A percentile compares a stretch with the other conserved stretches of the same genome.
Conservation (phyloP, 1,284 basidiomycete species). For the Cutaneotrichosporon mucoides region DNA sequence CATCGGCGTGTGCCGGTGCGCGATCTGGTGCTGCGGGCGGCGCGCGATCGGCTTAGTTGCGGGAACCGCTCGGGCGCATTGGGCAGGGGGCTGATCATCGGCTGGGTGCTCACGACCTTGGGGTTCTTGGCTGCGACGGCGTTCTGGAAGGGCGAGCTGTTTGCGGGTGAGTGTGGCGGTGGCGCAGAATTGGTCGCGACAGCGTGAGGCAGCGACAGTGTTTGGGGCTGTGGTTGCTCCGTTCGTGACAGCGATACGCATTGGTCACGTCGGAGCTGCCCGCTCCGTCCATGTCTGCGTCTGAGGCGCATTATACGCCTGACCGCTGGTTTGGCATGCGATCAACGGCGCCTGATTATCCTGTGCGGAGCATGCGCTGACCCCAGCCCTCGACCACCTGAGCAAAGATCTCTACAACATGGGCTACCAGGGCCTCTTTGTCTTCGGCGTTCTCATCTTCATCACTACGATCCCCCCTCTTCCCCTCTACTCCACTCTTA, state of each 20-base stretch:
- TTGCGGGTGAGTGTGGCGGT: constrained; percentile 31
- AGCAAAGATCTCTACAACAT: constrained; percentile 37
- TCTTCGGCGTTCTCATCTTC: constrained; percentile 48
- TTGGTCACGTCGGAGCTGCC: too few relatives aligned
- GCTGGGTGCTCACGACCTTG: constrained; percentile 42
- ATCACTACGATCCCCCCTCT: constrained; percentile 51
- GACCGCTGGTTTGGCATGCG: constrained; percentile 41
- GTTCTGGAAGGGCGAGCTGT: constrained; percentile 44
- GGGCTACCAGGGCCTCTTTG: constrained; percentile 41
- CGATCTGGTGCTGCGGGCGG: constrained; percentile 4
- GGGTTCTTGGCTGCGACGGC: constrained; percentile 40
- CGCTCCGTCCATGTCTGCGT: too few relatives aligned
- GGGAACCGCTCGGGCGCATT: constrained; percentile 22
- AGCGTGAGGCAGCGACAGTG: too few relatives aligned
- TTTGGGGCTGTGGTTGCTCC: too few relatives aligned
- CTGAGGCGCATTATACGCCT: too few relatives aligned
- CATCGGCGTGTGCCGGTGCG: not conserved
- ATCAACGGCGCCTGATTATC: too few relatives aligned
- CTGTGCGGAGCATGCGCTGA: not conserved
- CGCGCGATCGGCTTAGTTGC: constrained; percentile 11
- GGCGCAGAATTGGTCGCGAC: too few relatives aligned
- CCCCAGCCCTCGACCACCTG: constrained; percentile 40
- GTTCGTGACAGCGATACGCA: too few relatives aligned
- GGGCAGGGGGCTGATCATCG: constrained; percentile 38
- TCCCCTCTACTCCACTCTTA: constrained; percentile 54